Conservation (phyloP, 2,329 filamentous ascomycete genomes). For the Talaromyces sp. region DNA sequence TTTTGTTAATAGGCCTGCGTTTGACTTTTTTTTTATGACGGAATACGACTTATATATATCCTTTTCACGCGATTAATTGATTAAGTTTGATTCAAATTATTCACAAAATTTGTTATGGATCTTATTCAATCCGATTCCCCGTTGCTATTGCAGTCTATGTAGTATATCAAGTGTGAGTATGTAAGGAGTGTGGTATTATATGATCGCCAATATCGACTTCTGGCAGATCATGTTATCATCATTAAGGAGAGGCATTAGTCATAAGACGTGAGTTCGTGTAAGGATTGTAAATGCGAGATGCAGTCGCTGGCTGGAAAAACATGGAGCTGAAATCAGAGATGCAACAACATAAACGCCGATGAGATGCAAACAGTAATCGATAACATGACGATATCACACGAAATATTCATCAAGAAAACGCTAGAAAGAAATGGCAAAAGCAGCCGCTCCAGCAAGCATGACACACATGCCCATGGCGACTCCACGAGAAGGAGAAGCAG, state of each 20-base stretch:
- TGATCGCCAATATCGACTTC: neutral
- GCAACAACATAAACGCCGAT: slow-evolving; percentile 14
- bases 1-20: neutral
- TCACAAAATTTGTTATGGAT: neutral
- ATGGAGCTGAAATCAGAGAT: neutral
- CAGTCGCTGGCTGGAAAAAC: slow-evolving; percentile 14
- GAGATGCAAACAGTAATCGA: neutral
- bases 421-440: slow-evolving; percentile 40
- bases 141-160: neutral
- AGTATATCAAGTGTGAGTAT: neutral
- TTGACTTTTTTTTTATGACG: slow-evolving; percentile 3
- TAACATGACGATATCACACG: neutral
- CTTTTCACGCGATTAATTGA: neutral
- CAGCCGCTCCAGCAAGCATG: slow-evolving; percentile 42
- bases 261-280: slow-evolving; percentile 15
- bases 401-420: neutral
- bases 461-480: slow-evolving; percentile 35
- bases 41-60: slow-evolving; percentile 7
- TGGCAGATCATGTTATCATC: neutral
- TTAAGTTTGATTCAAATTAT: neutral
- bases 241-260: slow-evolving; percentile 13
- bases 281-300: slow-evolving; percentile 18
- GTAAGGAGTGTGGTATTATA: neutral
- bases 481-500: slow-evolving; percentile 28
- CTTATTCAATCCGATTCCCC: neutral